Conservation (phyloP, 2,329 filamentous ascomycete species). For the Atkinsonella hypoxylon region DNA sequence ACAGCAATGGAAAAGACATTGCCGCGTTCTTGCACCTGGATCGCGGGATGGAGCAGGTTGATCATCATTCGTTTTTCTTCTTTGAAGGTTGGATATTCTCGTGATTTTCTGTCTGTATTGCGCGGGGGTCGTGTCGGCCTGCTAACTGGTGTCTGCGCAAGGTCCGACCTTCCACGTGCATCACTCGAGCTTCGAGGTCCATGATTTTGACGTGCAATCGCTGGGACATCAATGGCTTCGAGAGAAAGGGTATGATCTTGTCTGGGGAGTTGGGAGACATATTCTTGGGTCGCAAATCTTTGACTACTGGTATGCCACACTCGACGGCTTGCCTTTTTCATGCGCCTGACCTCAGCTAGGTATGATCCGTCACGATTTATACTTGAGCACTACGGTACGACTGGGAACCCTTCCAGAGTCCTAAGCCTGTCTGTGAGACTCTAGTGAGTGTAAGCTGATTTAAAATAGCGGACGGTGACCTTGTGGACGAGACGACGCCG, state of each 20-base stretch:
- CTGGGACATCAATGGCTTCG: slow-evolving; percentile 59
- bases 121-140: too few species aligned
- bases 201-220: slow-evolving; percentile 59
- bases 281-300: slow-evolving; percentile 61
- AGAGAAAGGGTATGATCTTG: slow-evolving; percentile 48
- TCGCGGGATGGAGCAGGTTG: slow-evolving; percentile 31
- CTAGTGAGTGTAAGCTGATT: background rate
- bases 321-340: background rate
- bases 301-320: slow-evolving; percentile 16
- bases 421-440: background rate
- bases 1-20: slow-evolving; percentile 6
- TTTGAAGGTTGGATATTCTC: slow-evolving; percentile 16
- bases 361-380: background rate
- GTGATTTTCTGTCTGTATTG: background rate
- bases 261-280: slow-evolving; percentile 62
- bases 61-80: slow-evolving; percentile 41
- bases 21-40: slow-evolving; percentile 34
- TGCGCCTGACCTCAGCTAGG: background rate
- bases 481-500: background rate
- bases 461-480: background rate
- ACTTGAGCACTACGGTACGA: background rate
- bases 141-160: background rate
- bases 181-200: slow-evolving; percentile 57
- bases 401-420: background rate
- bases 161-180: slow-evolving; percentile 44